Evolutionary conservation across 2,329 filamentous ascomycete species (phyloP).

Genomic region (Calonectria crousiana): DNA sequence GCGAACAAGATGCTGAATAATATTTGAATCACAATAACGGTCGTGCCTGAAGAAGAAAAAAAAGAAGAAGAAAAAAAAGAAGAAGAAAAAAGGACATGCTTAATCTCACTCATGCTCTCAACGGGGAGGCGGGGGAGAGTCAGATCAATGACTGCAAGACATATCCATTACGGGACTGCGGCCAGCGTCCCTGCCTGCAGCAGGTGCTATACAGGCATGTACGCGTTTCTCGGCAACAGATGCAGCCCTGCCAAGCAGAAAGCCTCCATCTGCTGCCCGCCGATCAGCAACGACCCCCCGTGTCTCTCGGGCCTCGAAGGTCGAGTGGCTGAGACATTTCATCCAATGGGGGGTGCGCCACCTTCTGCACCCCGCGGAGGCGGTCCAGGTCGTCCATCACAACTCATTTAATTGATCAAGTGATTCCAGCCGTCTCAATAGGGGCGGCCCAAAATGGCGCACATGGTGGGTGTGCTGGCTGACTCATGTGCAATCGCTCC

Average conservation of each 20-base stretch:
- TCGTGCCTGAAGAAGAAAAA: too few relatives aligned
- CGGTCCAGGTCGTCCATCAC: neutral
- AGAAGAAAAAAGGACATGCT: neutral
- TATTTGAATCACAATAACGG: neutral
- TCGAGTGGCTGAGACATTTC: neutral
- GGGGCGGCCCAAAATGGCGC: neutral
- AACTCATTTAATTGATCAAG: neutral
- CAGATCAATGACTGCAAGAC: neutral
- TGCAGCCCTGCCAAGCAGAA: neutral
- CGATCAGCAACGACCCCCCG: neutral
- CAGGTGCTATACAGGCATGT: too few relatives aligned
- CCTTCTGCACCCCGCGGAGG: neutral
- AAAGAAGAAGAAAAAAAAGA: too few relatives aligned
- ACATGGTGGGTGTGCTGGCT: neutral
- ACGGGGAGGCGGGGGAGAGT: too few relatives aligned
- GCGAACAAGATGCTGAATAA: neutral
- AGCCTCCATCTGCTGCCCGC: neutral
- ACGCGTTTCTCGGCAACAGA: slow-evolving; percentile 3
- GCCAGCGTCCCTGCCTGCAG: neutral
- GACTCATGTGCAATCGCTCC: neutral
- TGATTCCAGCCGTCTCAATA: neutral
- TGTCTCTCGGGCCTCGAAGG: neutral
- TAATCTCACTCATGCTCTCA: neutral
- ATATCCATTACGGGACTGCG: neutral
- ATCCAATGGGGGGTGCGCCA: neutral